Evolutionary conservation across 441 rosid species (phyloP).

Genomic region (Euphorbia schlechtendalii): DNA sequence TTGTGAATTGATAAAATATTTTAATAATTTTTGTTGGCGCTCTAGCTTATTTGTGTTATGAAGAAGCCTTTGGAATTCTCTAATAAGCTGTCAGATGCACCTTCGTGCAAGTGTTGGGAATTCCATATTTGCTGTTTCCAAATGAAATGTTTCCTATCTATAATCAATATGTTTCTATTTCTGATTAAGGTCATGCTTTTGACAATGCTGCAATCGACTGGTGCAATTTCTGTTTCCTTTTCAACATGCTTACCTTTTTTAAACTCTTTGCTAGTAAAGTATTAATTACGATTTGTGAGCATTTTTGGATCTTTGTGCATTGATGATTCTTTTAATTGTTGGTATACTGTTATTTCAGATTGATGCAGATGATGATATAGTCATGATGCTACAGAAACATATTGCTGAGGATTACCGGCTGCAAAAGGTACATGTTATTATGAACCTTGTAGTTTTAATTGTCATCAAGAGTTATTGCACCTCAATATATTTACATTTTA

Average conservation of each 20-base stretch:
- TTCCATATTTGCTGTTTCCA: background rate
- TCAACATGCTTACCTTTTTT: background rate
- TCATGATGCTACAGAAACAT: slow-evolving; percentile 64
- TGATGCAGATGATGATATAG: slow-evolving; percentile 70
- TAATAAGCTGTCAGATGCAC: background rate
- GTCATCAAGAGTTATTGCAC: background rate
- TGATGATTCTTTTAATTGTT: background rate
- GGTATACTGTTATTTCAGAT: slow-evolving; percentile 41
- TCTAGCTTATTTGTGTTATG: background rate
- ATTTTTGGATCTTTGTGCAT: background rate
- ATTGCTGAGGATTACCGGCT: slow-evolving; percentile 63
- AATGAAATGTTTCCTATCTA: background rate
- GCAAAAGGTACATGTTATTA: slow-evolving; percentile 58
- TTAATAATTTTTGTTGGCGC: too few relatives aligned
- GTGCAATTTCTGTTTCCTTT: background rate
- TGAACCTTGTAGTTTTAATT: slow-evolving; percentile 14
- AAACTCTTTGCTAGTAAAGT: background rate
- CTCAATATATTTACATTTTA: background rate
- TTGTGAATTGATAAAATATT: too few relatives aligned
- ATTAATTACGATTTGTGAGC: background rate
- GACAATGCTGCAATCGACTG: background rate
- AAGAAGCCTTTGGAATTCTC: background rate
- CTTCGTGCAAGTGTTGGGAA: background rate
- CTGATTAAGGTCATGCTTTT: slow-evolving; percentile 1
- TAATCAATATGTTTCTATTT: slow-evolving; percentile 4